Evolutionary conservation across 768 basidiomycete species (phyloP).

Genomic region (Tylopilus subfusipes): DNA sequence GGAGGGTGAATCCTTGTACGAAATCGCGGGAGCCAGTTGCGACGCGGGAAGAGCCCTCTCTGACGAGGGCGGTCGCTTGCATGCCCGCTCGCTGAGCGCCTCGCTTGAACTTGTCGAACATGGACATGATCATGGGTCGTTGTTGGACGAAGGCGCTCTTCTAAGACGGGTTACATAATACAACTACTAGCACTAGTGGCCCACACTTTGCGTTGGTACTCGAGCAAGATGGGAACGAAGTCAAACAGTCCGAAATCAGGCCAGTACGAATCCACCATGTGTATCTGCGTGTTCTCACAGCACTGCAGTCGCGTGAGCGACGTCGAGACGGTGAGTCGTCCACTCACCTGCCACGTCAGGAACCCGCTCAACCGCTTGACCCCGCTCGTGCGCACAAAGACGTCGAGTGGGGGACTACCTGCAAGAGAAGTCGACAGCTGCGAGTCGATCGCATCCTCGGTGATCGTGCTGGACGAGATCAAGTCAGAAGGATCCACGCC

Average conservation of each 20-base stretch:
- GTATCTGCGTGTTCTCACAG: conserved; percentile 79
- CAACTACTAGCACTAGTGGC: conserved; percentile 2
- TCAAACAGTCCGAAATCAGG: conserved; percentile 88
- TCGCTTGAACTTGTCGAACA: conserved; percentile 76
- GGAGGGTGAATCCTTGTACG: conserved; percentile 81
- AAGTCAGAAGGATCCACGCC: neutral
- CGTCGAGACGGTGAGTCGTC: neutral
- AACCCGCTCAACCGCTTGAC: conserved; percentile 67
- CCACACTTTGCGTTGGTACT: conserved; percentile 82
- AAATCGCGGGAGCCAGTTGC: conserved; percentile 75
- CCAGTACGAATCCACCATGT: conserved; percentile 85
- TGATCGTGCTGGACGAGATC: conserved; percentile 41
- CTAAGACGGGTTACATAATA: conserved; percentile 9
- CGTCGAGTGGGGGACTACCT: conserved; percentile 79
- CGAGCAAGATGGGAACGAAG: conserved; percentile 81
- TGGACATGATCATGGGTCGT: conserved; percentile 38
- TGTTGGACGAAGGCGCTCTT: no score
- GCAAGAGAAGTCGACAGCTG: conserved; percentile 63
- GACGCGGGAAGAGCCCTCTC: conserved; percentile 61
- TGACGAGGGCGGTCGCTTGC: conserved; percentile 75
- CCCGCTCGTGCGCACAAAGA: conserved; percentile 88
- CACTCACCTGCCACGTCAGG: conserved; percentile 89
- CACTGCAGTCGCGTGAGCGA: conserved; percentile 43
- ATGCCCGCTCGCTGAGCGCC: conserved; percentile 80
- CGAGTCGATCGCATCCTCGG: conserved; percentile 63